Base-by-base conservation (phyloP, 169 alveolate genomes). In the Plasmodium chabaudi region DNA sequence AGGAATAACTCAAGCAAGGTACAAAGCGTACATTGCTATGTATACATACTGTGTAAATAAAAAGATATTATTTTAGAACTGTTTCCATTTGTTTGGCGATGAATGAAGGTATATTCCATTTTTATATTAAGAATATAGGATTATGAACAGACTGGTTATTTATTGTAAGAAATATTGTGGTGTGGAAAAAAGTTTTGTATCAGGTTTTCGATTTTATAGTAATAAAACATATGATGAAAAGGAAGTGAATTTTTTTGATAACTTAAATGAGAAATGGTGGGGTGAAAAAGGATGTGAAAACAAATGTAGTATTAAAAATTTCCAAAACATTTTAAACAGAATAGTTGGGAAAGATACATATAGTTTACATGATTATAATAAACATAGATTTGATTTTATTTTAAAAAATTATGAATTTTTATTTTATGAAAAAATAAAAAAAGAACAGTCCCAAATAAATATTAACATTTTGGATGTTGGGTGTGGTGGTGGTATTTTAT, bases 301-400 rank as follows among this genome's bases (percentile, higher is more conserved):
- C 15, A 21, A 5, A 49, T 55, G 82, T 59, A 34, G 0, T 34
- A 5, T 34, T 34, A 34, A 34, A 2, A 34, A 4, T 34, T 0
- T 34, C 7, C 7, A 21, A 1, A 63, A 61, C 9, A 34, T 74
- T 46, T 65, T 74, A 6, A 39, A 61, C n/a, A 63, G 61, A 27
- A 12, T 74, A 15, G 19, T 65, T n/a, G 88, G 88, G n/a, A 65
- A n/a, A 47, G 49, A 74, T 53, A 46, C 51, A 10, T 55, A 74
- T 55, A 74, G 88, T 39, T 65, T 74, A 23, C 88, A 74, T 39
- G 88, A 74, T 55, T 74, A 74, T 61, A 74, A 74, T 53, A 74
- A 61, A 23, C 51, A 61, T 15, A 60, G 88, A 21, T 74, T 74
- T 25, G 47, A 74, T 55, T 74, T 74, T 49, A 60, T 74, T 15